Evolutionary conservation across 345 rosid species (phyloP), one percentile per base, ranked within the genome.

Genomic region (Rhizophora mangle): DNA sequence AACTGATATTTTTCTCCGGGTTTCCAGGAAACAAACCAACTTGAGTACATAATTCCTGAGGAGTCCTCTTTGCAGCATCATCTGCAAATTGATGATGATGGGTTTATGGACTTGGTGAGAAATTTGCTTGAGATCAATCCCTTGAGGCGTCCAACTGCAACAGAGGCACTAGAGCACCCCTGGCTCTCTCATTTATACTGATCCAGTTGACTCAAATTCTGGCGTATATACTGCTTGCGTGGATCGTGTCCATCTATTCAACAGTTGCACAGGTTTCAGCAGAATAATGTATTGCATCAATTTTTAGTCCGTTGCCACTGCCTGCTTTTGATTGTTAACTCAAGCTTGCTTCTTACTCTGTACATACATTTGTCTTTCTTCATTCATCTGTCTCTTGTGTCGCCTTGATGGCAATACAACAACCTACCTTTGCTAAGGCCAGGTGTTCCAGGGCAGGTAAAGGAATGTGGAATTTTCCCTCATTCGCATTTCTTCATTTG

Each of bases 111-210:
- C 68, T 90, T 92, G 53, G 68, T 90, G 36, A 86, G 79, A 78
- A 77, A 47, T 74, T 76, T 96, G 83, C 97, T 96, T 5, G 85
- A 87, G 82, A 78, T 92, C 75, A 86, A 96, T 72, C 98, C 98
- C 19, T 64, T 68, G 72, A 82, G 81, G 74, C 94, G 99, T 26
- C 98, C 85, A 3, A 86, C 94, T 13, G 96, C 99, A 8, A 75
- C 76, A 3, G 88, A 90, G 78, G 99, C 99, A 63, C 80, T 92
- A 21, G 68, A 84, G 37, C 97, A 96, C 60, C 97, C 96, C n/a
- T 92, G 97, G 99, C 91, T 96, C 64, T 82, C 84, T 4, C 65
- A 72, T 68, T 64, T 60, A 18, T 57, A 69, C 49, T 16, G 34
- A 26, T 68, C 73, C 60, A 20, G 16, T n/a, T 65, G 26, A 29